These are phyloP conservation scores for Ceratobasidium theobromae DNA, from an alignment of 1,284 basidiomycete genomes.

Conservation along the genomic window DNA sequence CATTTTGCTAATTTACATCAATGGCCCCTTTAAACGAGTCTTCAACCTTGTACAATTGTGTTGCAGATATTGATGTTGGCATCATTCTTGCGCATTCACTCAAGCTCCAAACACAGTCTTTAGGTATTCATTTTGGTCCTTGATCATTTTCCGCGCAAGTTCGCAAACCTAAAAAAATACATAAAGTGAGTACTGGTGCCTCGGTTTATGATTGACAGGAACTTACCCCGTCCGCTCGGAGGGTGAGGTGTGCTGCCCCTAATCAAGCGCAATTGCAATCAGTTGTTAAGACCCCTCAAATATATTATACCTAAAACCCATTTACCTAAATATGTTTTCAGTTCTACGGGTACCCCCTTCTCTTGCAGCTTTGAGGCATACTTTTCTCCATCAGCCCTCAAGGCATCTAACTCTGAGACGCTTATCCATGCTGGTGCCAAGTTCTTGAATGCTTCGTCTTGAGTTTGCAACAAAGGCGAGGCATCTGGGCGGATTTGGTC, in stretches of 20 bases:
- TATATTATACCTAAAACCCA: no score
- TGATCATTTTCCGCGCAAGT: constrained; percentile 5
- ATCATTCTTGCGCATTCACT: neutral
- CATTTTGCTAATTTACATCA: no score
- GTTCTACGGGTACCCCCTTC: constrained; percentile 57
- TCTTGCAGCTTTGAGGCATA: constrained; percentile 62
- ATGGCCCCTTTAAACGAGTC: neutral
- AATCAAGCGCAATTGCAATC: no score
- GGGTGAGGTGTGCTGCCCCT: neutral
- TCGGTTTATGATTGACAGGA: neutral
- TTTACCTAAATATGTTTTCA: no score
- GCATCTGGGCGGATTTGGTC: constrained; percentile 66
- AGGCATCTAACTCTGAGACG: constrained; percentile 60
- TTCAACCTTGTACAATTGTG: neutral
- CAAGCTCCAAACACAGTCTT: neutral
- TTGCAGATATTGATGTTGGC: neutral
- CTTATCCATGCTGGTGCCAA: constrained; percentile 51
- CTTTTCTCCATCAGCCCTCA: constrained; percentile 64
- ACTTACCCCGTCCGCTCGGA: constrained; percentile 13
- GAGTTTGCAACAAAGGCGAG: constrained; percentile 67
- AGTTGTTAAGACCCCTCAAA: no score
- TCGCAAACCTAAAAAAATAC: constrained; percentile 3
- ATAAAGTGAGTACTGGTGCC: neutral
- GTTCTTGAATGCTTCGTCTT: constrained; percentile 50
- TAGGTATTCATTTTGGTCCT: neutral